Evolutionary conservation across 345 rosid genomes (phyloP), one percentile per base, ranked within the genome.

Genomic region (Angophora floribunda): DNA sequence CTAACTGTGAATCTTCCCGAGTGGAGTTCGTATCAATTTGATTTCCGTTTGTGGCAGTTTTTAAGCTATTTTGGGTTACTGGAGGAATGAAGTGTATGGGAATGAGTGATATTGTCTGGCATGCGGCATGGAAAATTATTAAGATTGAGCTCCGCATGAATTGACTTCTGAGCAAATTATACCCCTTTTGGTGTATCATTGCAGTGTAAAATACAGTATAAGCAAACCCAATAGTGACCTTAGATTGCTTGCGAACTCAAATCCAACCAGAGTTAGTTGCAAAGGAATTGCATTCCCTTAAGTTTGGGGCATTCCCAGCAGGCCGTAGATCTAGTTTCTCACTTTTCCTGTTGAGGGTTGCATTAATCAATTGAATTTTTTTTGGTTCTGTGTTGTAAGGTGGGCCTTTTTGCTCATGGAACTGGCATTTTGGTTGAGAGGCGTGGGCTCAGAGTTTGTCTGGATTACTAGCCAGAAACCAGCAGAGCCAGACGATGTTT

Each of bases 331-430:
- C n/a, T 85, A 24, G 28, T 52, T 85, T 85, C 5, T 55, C 63
- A 85, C 86, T 85, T 51, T 51, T 85, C 53, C 86, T 49, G 13
- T 51, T 12, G 2, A 0, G 61, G 41, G 13, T 85, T 85, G 47
- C 14, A 21, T 28, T 87, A 59, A n/a, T 67, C 16, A 65, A 82
- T 19, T 88, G 80, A 17, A 51, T n/a, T 85, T 52, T 44, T 51
- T 13, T 51, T 9, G 32, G 6, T 21, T 52, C 82, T 65, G 21
- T 86, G 67, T 50, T 41, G 65, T 32, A 87, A 96, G 97, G 99
- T 86, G 99, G 98, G 86, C 99, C 99, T 13, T 92, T 97, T 89
- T 97, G 91, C 89, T 97, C 88, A 97, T 97, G 99, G 99, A 97
- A 85, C 90, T 97, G 13, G 98, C 99, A 21, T 97, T 96, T 93